A percentile compares a stretch with the other conserved stretches of the same genome.
Evolutionary conservation across 495 filamentous ascomycete genomes (phyloP).

Genomic region (Polyplosphaeria fusca): DNA sequence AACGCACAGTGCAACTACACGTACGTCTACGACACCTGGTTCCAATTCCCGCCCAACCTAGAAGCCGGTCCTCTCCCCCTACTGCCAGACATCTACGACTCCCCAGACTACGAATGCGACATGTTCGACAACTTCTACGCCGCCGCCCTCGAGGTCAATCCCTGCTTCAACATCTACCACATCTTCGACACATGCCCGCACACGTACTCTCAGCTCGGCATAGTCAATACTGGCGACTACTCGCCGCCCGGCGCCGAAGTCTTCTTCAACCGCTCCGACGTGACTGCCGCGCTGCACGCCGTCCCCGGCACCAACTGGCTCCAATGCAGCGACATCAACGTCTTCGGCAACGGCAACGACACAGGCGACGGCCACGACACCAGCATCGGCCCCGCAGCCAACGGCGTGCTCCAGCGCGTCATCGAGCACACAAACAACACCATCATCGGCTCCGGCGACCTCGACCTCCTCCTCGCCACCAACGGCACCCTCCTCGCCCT

Average conservation of each 20-base stretch:
- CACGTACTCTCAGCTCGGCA: conserved; percentile 71
- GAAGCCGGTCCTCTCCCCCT: conserved; percentile 52
- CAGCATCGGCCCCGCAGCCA: conserved; percentile 17
- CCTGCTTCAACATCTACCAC: conserved; percentile 79
- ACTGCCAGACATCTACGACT: conserved; percentile 36
- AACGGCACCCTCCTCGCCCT: conserved; percentile 69
- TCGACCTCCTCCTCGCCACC: conserved; percentile 58
- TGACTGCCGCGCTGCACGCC: conserved; percentile 58
- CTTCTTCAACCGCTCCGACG: conserved; percentile 78
- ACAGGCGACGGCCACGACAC: conserved; percentile 3
- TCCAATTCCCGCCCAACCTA: conserved; percentile 67
- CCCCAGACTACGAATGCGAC: conserved; percentile 45
- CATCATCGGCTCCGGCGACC: conserved; percentile 61
- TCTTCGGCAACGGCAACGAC: conserved; percentile 50
- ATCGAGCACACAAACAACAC: conserved; percentile 37
- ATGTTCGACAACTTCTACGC: conserved; percentile 56
- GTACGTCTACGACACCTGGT: conserved; percentile 56
- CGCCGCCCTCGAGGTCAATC: conserved; percentile 61
- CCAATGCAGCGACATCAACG: conserved; percentile 52
- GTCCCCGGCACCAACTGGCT: conserved; percentile 57
- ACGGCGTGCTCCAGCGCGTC: conserved; percentile 30
- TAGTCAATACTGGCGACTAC: conserved; percentile 54
- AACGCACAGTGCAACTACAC: conserved; percentile 64
- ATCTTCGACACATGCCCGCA: conserved; percentile 71
- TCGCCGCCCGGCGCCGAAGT: conserved; percentile 47